These are phyloP conservation scores for Colletotrichum sp. DNA, from an alignment of 2,329 filamentous ascomycete genomes.

Conservation along the genomic window DNA sequence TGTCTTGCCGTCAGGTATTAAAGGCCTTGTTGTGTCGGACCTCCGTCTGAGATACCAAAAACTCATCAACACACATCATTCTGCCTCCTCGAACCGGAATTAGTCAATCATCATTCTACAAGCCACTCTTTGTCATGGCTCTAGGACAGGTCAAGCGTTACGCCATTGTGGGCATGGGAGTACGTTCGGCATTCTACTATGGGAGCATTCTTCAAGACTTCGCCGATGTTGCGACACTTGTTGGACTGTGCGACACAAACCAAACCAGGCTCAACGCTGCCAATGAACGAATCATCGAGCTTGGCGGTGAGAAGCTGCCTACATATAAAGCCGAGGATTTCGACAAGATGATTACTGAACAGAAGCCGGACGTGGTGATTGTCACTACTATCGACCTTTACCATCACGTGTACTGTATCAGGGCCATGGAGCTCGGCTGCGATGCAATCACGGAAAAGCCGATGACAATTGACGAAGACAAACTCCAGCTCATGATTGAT, in stretches of 20 bases:
- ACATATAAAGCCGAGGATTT: conserved; percentile 50
- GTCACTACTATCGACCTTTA: conserved; percentile 54
- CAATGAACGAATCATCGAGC: conserved; percentile 37
- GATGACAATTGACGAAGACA: conserved; percentile 63
- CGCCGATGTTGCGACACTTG: conserved; percentile 38
- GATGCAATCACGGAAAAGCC: conserved; percentile 69
- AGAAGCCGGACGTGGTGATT: conserved; percentile 50
- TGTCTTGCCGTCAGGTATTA: not conserved
- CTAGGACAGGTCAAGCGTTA: conserved; percentile 28
- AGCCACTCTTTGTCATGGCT: not conserved
- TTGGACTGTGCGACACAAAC: conserved; percentile 51
- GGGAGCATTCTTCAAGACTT: conserved; percentile 45
- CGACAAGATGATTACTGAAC: conserved; percentile 50
- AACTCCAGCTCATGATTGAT: conserved; percentile 48
- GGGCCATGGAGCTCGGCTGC: conserved; percentile 59
- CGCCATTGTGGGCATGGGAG: conserved; percentile 46
- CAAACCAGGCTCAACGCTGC: conserved; percentile 48
- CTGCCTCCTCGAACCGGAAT: not conserved
- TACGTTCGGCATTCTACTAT: conserved; percentile 50
- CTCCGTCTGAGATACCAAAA: not conserved
- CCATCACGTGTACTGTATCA: conserved; percentile 51
- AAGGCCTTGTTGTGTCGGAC: not conserved
- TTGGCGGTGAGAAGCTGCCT: conserved; percentile 39
- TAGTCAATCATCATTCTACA: not conserved
- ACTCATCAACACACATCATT: not conserved